Conservation (phyloP, 139 green algal species). For the Desmodesmus armatus region DNA sequence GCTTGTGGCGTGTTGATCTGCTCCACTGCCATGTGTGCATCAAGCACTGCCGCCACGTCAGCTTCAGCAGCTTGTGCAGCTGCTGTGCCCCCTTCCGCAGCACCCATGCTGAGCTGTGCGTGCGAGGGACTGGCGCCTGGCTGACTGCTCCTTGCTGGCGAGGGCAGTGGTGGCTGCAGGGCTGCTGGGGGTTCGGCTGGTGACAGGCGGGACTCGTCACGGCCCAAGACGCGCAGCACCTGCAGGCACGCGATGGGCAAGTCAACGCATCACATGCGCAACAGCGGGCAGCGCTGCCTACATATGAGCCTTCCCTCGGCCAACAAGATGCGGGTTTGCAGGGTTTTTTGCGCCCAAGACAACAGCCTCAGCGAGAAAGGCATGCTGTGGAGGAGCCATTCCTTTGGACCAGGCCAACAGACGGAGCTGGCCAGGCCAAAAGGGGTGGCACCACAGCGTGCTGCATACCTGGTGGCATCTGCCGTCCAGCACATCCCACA, state of each 20-base stretch:
- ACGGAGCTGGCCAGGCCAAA: too few species aligned
- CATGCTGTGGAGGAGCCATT: too few species aligned
- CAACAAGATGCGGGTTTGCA: too few species aligned
- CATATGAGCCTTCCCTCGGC: too few species aligned
- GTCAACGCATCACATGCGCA: too few species aligned
- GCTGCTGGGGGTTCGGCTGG: conserved; percentile 46
- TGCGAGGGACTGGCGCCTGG: not conserved
- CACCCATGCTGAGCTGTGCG: not conserved
- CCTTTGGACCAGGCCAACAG: too few species aligned
- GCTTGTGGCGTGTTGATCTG: conserved; percentile 57
- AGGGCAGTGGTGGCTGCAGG: conserved; percentile 43
- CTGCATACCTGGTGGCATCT: conserved; percentile 54
- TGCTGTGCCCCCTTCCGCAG: not conserved
- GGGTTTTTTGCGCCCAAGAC: too few species aligned
- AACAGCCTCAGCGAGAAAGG: too few species aligned
- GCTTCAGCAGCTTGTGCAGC: not conserved
- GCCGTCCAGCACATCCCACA: conserved; percentile 79
- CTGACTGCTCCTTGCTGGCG: not conserved
- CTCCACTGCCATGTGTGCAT: conserved; percentile 50
- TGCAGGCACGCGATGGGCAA: too few species aligned
- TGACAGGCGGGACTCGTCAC: conserved; percentile 39
- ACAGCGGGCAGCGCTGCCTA: too few species aligned
- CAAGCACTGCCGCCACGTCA: conserved; percentile 11
- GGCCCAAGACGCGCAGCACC: conserved; percentile 12
- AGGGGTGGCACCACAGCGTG: too few species aligned